These are phyloP conservation scores for Phellopilus nigrolimitatus DNA, from an alignment of 1,284 basidiomycete genomes.

Conservation along the genomic window DNA sequence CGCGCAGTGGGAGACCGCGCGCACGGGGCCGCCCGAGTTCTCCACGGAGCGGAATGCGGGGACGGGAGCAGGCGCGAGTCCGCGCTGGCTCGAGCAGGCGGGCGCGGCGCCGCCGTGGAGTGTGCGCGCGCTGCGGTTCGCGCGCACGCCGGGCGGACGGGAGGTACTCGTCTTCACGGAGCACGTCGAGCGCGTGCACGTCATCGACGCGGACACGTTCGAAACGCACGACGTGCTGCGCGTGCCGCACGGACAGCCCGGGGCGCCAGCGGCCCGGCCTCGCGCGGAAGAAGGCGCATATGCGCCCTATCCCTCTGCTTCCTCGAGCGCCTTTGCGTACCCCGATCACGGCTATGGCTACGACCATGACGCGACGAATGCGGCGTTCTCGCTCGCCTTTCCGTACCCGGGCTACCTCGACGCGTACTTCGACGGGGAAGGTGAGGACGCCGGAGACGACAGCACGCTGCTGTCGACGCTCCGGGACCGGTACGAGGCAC, in stretches of 20 bases:
- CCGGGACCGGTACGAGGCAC: too few species aligned
- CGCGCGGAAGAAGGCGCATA: conserved; percentile 20
- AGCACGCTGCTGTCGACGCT: too few species aligned
- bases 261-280: conserved; percentile 26
- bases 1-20: conserved; percentile 16
- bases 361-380: too few species aligned
- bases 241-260: conserved; percentile 41
- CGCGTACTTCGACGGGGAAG: too few species aligned
- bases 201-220: conserved; percentile 78
- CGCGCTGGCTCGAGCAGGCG: not conserved
- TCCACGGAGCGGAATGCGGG: not conserved
- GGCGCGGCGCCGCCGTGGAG: conserved; percentile 67
- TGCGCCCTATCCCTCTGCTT: conserved; percentile 19
- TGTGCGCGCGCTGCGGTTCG: conserved; percentile 75
- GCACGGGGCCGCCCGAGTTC: too few species aligned
- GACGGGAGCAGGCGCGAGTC: not conserved
- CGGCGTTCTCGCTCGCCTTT: too few species aligned
- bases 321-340: too few species aligned
- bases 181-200: conserved; percentile 71
- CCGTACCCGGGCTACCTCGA: too few species aligned
- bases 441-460: too few species aligned
- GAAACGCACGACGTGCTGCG: conserved; percentile 66
- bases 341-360: too few species aligned
- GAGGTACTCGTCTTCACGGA: conserved; percentile 84
- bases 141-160: conserved; percentile 42